A percentile compares a stretch with the other conserved stretches of the same genome.
phyloP scores from a whole-genome alignment of 768 basidiomycete species.

The Hericium alpestre region DNA sequence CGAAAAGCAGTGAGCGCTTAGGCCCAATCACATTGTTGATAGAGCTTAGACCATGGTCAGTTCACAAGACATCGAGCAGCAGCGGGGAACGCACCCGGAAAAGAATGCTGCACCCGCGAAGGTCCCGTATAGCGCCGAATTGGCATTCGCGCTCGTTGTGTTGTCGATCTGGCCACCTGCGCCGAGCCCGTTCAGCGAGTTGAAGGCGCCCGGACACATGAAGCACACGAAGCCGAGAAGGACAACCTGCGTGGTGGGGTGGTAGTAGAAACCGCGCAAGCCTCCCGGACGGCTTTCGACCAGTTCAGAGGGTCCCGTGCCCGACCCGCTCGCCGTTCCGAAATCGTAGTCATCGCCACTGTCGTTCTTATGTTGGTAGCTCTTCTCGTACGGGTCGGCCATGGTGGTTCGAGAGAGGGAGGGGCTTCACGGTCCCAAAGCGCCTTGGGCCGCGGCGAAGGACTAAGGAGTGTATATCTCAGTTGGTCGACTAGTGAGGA shows the following conservation, averaged over 20 bases:
- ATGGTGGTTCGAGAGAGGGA: background rate
- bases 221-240: conserved; percentile 67
- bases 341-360: background rate
- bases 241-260: conserved; percentile 46
- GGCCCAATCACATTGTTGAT: conserved; percentile 78
- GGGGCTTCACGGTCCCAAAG: background rate
- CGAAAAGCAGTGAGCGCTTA: conserved; percentile 59
- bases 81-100: conserved; percentile 40
- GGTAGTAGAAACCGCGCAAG: conserved; percentile 44
- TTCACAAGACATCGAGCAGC: background rate
- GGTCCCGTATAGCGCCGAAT: conserved; percentile 55
- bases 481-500: too few species aligned
- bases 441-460: too few species aligned
- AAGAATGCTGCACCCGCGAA: conserved; percentile 58
- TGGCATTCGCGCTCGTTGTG: conserved; percentile 57
- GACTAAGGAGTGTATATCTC: too few species aligned
- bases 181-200: conserved; percentile 70
- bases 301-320: background rate
- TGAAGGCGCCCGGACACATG: conserved; percentile 58
- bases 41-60: conserved; percentile 27
- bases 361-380: too few species aligned
- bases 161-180: conserved; percentile 67
- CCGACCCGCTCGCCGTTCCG: background rate
- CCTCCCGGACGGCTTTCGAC: conserved; percentile 31
- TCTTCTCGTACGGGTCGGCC: background rate